Percentiles rank a stretch among this genome's conserved stretches.
These are phyloP conservation scores for Amoeboradix gromovi DNA, from an alignment of 371 early-diverging fungal genomes.

Conservation along the genomic window DNA sequence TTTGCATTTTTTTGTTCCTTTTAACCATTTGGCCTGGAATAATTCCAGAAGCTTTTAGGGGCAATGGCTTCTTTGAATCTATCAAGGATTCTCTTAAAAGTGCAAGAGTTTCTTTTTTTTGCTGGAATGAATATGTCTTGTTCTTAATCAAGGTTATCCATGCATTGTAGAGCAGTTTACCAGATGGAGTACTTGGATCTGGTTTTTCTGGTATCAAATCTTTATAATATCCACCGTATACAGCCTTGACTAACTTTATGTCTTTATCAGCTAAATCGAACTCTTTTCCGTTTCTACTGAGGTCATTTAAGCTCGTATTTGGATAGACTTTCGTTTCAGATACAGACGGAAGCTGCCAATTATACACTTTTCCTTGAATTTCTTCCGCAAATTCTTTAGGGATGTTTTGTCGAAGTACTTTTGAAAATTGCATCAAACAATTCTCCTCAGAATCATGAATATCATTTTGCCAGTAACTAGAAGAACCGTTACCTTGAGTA, in stretches of 20 bases:
- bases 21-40: not conserved
- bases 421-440: not conserved
- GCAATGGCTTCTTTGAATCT: not conserved
- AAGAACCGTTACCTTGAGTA: not conserved
- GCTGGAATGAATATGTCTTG: not conserved
- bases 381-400: not conserved
- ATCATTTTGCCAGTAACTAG: not conserved
- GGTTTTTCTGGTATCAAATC: not conserved
- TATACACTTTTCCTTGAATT: not conserved
- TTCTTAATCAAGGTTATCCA: not conserved
- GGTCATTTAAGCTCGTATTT: not conserved
- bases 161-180: not conserved
- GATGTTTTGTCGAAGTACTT: not conserved
- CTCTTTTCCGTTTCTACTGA: not conserved
- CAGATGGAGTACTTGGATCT: not conserved
- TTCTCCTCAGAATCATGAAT: not conserved
- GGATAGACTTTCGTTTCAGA: not conserved
- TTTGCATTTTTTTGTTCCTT: not conserved
- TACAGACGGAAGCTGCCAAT: not conserved
- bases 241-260: not conserved
- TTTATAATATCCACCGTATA: not conserved
- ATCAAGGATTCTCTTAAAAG: not conserved
- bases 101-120: not conserved
- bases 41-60: not conserved
- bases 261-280: not conserved